These are phyloP conservation scores for Vigna trinervia DNA, from an alignment of 306 rosid genomes.

Conservation along the genomic window DNA sequence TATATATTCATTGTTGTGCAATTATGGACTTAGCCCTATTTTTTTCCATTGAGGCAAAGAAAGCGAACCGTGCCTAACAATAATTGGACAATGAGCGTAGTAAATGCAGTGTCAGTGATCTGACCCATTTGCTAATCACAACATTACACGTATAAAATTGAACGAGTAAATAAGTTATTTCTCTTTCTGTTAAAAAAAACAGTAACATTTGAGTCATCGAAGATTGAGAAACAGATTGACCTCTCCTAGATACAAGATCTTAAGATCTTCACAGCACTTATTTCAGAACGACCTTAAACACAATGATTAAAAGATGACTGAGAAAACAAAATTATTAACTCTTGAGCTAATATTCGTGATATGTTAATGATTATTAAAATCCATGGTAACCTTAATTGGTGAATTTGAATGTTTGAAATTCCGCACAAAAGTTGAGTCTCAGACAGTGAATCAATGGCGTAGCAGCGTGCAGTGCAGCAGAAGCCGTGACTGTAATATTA, in stretches of 20 bases:
- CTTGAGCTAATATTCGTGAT: not conserved
- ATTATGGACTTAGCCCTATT: not conserved
- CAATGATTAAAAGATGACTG: too few relatives aligned
- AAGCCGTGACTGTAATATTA: constrained; percentile 26
- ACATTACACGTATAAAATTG: constrained; percentile 8
- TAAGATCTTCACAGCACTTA: not conserved
- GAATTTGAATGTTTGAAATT: constrained; percentile 38
- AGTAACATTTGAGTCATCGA: not conserved
- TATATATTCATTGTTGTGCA: not conserved
- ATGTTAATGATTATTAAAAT: not conserved
- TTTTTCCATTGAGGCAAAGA: constrained; percentile 28
- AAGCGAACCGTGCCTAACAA: constrained; percentile 30
- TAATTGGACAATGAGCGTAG: constrained; percentile 26
- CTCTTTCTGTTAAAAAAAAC: not conserved
- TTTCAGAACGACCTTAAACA: not conserved
- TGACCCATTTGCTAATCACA: constrained; percentile 31
- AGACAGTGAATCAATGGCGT: constrained; percentile 49
- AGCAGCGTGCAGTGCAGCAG: constrained; percentile 34
- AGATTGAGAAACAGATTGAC: not conserved
- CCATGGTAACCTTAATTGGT: not conserved
- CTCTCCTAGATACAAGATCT: constrained; percentile 5
- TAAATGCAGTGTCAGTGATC: constrained; percentile 48
- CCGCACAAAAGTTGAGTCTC: constrained; percentile 42
- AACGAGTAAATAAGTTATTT: not conserved
- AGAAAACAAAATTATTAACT: not conserved